Conservation (phyloP, 768 basidiomycete species). For the Pisolithus sp. region DNA sequence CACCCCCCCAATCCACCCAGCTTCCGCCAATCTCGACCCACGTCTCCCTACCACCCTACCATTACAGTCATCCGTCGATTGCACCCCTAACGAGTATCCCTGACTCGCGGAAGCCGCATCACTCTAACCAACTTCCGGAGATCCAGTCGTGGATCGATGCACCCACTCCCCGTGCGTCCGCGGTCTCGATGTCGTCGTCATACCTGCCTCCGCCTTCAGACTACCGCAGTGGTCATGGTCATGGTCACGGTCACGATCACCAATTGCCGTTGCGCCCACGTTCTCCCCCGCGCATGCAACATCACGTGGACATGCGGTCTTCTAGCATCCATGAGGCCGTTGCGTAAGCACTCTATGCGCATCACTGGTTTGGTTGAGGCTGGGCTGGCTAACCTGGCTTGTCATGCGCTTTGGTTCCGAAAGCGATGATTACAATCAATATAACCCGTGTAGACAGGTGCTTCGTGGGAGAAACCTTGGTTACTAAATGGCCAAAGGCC, state of each 20-base stretch:
- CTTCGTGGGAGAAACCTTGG: not conserved
- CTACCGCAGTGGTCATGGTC: not conserved
- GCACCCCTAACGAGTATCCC: constrained; percentile 38
- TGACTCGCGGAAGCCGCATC: constrained; percentile 28
- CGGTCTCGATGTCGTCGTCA: constrained; percentile 13
- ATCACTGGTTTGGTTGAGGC: not conserved
- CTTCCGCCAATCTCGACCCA: constrained; percentile 41
- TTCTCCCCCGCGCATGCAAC: constrained; percentile 27
- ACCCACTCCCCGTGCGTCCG: constrained; percentile 18
- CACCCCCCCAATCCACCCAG: constrained; percentile 41
- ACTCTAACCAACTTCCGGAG: constrained; percentile 37
- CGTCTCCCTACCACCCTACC: constrained; percentile 37
- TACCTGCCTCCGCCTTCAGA: constrained; percentile 19
- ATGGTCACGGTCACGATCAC: constrained; percentile 26
- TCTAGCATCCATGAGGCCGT: constrained; percentile 25
- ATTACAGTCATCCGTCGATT: constrained; percentile 48
- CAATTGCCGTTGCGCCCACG: constrained; percentile 26
- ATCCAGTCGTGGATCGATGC: constrained; percentile 43
- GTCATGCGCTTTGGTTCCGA: not conserved
- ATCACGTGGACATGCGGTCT: constrained; percentile 28
- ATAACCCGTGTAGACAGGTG: not conserved
- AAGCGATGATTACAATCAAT: not conserved
- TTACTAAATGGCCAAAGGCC: not conserved
- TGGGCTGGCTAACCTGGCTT: not conserved
- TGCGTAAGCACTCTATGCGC: constrained; percentile 13